Percentiles rank a stretch among this genome's conserved stretches.
phyloP scores from a whole-genome alignment of 352 stramenopile genomes.

The Globisporangium ultimum region DNA sequence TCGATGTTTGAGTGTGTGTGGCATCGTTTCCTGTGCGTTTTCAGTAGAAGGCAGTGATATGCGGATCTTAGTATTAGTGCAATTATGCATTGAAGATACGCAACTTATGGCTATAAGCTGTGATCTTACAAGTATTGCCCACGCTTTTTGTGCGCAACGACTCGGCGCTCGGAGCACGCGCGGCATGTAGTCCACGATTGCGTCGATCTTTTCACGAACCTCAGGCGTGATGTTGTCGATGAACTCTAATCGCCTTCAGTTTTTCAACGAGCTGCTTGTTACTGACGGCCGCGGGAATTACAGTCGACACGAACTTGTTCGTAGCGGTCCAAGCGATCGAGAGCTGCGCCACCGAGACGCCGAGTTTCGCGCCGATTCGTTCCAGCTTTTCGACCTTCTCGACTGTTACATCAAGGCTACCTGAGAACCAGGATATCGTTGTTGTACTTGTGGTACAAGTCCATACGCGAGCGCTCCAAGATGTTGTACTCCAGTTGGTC shows the following conservation, averaged over 20 bases:
- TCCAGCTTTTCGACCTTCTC: conserved; percentile 40
- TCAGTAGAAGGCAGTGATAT: too few species aligned
- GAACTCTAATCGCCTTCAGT: conserved; percentile 51
- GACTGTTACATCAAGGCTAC: conserved; percentile 15
- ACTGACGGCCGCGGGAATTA: conserved; percentile 51
- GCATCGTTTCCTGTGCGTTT: too few species aligned
- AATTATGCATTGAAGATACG: too few species aligned
- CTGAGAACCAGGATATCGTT: too few species aligned
- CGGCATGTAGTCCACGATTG: conserved; percentile 45
- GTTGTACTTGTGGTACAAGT: conserved; percentile 54
- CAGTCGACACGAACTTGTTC: conserved; percentile 49
- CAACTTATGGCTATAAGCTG: neutral
- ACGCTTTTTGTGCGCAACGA: conserved; percentile 23
- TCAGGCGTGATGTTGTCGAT: conserved; percentile 64
- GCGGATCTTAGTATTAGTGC: too few species aligned
- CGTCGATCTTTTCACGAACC: conserved; percentile 59
- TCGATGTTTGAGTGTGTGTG: too few species aligned
- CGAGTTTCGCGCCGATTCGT: conserved; percentile 58
- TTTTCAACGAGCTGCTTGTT: conserved; percentile 72
- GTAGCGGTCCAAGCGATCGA: conserved; percentile 46
- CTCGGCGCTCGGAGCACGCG: conserved; percentile 24
- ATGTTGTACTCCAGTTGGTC: conserved; percentile 57
- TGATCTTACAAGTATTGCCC: conserved; percentile 26
- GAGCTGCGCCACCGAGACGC: conserved; percentile 52
- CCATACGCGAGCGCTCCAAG: conserved; percentile 41